phyloP scores from a whole-genome alignment of 176 grass and related monocot species.

The Tillandsia leiboldiana region DNA sequence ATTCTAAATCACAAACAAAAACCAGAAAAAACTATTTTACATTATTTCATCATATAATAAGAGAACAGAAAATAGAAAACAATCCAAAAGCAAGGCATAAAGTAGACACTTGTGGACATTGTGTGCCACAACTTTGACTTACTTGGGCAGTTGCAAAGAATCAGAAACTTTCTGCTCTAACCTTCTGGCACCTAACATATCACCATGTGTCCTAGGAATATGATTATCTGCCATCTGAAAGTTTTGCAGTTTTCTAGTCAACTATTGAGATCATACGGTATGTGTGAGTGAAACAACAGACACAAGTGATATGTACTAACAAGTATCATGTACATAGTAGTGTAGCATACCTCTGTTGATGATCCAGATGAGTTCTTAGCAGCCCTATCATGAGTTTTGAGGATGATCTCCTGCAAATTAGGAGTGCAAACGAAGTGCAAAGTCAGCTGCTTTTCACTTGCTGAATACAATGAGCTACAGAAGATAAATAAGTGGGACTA shows the following conservation, averaged over 20 bases:
- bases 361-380: conserved; percentile 3
- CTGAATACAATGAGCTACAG: neutral
- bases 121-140: neutral
- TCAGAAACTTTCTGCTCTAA: conserved; percentile 14
- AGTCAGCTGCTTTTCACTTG: neutral
- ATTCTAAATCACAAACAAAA: too few relatives aligned
- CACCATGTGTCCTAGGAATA: conserved; percentile 7
- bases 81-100: neutral
- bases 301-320: neutral
- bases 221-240: neutral
- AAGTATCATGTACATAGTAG: neutral
- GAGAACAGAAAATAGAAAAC: neutral
- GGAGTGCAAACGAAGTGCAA: conserved; percentile 5
- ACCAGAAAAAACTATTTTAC: too few relatives aligned
- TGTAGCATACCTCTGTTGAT: neutral
- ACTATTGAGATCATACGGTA: conserved; percentile 2
- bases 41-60: too few relatives aligned
- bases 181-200: conserved; percentile 5
- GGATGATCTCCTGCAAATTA: conserved; percentile 15
- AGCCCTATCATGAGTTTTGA: conserved; percentile 5
- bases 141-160: conserved; percentile 13
- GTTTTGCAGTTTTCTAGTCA: neutral
- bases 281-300: neutral
- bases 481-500: neutral
- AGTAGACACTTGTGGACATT: neutral